A percentile compares a stretch with the other conserved stretches of the same genome.
phyloP scores from a whole-genome alignment of 805 yeast genomes.

The Metschnikowia henanensis region DNA sequence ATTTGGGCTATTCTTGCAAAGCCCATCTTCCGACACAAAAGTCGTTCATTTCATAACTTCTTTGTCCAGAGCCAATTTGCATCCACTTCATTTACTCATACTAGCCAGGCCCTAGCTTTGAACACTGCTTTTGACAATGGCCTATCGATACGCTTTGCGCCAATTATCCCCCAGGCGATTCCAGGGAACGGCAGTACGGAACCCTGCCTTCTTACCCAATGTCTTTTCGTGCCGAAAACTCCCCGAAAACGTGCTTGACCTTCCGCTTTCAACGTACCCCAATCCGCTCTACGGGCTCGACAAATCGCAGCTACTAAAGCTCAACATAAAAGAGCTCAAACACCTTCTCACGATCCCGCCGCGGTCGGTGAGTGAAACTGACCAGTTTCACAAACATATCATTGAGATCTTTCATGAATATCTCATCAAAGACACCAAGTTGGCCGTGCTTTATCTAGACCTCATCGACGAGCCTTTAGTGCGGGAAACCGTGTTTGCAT shows the following conservation, averaged over 20 bases:
- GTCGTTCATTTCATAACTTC: too few relatives aligned
- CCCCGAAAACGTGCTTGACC: constrained; percentile 7
- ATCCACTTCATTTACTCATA: too few relatives aligned
- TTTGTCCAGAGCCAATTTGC: too few relatives aligned
- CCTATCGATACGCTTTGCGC: constrained; percentile 1
- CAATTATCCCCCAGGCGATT: background rate
- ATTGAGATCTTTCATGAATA: constrained; percentile 31
- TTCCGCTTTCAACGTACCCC: constrained; percentile 26
- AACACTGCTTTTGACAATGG: background rate
- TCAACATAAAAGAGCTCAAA: constrained; percentile 23
- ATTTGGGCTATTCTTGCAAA: too few relatives aligned
- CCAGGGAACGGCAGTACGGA: background rate
- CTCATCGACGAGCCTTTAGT: constrained; percentile 23
- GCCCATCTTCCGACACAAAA: too few relatives aligned
- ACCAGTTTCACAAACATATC: constrained; percentile 29
- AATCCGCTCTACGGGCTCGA: constrained; percentile 36
- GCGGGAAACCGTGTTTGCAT: constrained; percentile 16
- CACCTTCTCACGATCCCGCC: constrained; percentile 30
- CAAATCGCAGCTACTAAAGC: constrained; percentile 24
- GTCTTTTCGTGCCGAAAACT: constrained; percentile 6
- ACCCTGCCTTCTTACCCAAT: constrained; percentile 2
- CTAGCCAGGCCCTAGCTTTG: too few relatives aligned
- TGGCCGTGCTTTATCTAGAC: constrained; percentile 22
- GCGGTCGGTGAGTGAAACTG: constrained; percentile 24
- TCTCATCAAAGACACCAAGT: constrained; percentile 26